Evolutionary conservation across 495 filamentous ascomycete genomes (phyloP).

Genomic region (Penicillium bialowiezense): DNA sequence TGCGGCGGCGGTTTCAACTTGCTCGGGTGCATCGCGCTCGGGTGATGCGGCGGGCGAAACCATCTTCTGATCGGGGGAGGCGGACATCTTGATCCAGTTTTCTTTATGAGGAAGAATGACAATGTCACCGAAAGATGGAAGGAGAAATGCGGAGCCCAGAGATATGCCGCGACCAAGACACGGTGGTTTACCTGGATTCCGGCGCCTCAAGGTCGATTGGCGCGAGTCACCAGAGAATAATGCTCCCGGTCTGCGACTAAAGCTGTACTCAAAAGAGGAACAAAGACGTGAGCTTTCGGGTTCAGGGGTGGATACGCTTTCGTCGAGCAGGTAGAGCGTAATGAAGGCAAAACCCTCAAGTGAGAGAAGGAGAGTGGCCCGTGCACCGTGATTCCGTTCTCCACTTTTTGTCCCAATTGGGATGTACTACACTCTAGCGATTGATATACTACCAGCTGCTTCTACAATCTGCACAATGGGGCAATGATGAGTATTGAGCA

Average conservation of each 20-base stretch:
- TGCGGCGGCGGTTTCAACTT: slow-evolving; percentile 20
- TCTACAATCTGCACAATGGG: neutral
- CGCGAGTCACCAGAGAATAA: neutral
- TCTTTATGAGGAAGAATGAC: too few species aligned
- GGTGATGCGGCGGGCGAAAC: slow-evolving; percentile 22
- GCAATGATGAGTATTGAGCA: too few species aligned
- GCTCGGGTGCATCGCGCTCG: slow-evolving; percentile 21
- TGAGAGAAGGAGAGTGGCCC: slow-evolving; percentile 28
- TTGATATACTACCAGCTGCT: neutral
- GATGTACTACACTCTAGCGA: too few species aligned
- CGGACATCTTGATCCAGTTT: slow-evolving; percentile 37
- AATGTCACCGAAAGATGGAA: neutral
- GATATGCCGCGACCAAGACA: slow-evolving; percentile 8
- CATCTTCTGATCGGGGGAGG: slow-evolving; percentile 33
- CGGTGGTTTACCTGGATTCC: slow-evolving; percentile 16
- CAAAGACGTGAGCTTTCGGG: neutral
- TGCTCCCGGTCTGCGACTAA: neutral
- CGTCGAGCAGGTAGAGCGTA: slow-evolving; percentile 8
- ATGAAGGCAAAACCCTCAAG: slow-evolving; percentile 11
- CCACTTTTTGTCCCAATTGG: neutral
- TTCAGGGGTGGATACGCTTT: neutral
- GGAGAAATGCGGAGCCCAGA: neutral
- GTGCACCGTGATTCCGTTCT: slow-evolving; percentile 35
- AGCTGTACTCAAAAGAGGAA: neutral
- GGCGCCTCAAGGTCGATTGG: slow-evolving; percentile 7